phyloP scores from a whole-genome alignment of 108 stramenopile genomes.

The Nitzschia sp. region DNA sequence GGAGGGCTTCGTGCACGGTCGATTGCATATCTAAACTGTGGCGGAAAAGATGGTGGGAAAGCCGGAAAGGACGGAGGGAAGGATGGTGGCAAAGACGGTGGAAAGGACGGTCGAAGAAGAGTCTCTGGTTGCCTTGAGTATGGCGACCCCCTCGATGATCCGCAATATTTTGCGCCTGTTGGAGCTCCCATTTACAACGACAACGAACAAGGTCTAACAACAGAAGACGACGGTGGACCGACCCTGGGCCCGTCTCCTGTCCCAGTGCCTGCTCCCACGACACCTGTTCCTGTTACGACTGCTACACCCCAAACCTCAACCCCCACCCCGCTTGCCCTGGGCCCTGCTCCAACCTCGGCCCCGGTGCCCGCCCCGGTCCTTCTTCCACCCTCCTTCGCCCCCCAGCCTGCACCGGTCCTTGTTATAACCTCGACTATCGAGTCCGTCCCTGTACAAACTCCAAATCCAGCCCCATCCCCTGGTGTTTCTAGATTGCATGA shows the following conservation, averaged over 20 bases:
- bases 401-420: neutral
- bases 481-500: neutral
- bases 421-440: too few relatives aligned
- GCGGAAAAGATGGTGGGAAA: neutral
- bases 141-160: conserved; percentile 18
- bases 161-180: neutral
- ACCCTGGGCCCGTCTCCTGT: too few relatives aligned
- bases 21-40: neutral
- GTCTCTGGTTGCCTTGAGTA: conserved; percentile 15
- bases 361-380: neutral
- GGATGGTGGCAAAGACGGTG: neutral
- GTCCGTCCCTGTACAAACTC: neutral
- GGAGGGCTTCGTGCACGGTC: neutral
- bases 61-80: neutral
- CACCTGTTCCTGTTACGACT: neutral
- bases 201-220: conserved; percentile 5
- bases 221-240: neutral
- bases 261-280: too few relatives aligned
- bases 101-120: conserved; percentile 5
- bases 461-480: neutral
- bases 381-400: neutral
- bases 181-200: neutral
- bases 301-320: neutral
- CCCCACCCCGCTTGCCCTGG: neutral
- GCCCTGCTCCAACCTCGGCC: too few relatives aligned